Conservation (phyloP, 176 grass and related monocot species). For the Oryza coarctata region DNA sequence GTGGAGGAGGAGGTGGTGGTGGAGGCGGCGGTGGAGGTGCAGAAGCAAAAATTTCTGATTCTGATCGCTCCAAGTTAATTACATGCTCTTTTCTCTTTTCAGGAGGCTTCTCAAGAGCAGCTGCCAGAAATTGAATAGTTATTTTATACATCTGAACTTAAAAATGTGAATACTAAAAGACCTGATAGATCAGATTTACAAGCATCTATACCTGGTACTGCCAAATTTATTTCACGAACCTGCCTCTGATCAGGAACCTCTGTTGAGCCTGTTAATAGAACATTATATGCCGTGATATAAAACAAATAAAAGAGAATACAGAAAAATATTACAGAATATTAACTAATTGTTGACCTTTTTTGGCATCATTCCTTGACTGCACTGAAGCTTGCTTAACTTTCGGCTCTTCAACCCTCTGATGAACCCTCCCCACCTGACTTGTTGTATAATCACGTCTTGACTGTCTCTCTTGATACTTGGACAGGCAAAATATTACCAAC, state of each 20-base stretch:
- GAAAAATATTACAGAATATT: neutral
- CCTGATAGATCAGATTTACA: slow-evolving; percentile 17
- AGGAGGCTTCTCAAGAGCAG: slow-evolving; percentile 48
- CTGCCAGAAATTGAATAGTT: slow-evolving; percentile 39
- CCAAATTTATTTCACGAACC: slow-evolving; percentile 48
- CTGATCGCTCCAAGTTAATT: slow-evolving; percentile 68
- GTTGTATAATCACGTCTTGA: slow-evolving; percentile 44
- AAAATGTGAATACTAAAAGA: slow-evolving; percentile 22
- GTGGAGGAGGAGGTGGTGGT: neutral
- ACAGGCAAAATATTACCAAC: slow-evolving; percentile 64
- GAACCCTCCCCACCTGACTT: slow-evolving; percentile 44
- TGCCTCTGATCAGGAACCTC: slow-evolving; percentile 48
- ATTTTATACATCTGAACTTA: slow-evolving; percentile 15
- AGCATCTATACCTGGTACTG: slow-evolving; percentile 58
- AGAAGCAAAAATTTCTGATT: slow-evolving; percentile 59
- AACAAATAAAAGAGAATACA: slow-evolving; percentile 22
- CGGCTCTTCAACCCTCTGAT: slow-evolving; percentile 48
- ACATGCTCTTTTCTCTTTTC: slow-evolving; percentile 66
- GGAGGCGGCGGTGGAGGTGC: slow-evolving; percentile 30
- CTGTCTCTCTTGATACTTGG: slow-evolving; percentile 74
- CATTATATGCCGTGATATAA: slow-evolving; percentile 29
- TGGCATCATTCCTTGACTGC: slow-evolving; percentile 48
- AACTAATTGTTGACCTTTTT: slow-evolving; percentile 50
- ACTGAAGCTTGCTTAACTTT: slow-evolving; percentile 55
- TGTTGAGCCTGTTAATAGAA: slow-evolving; percentile 46